Evolutionary conservation across 2,329 filamentous ascomycete species (phyloP), one percentile per base, ranked within the genome.

Genomic region (Cordyceps farinosa): DNA sequence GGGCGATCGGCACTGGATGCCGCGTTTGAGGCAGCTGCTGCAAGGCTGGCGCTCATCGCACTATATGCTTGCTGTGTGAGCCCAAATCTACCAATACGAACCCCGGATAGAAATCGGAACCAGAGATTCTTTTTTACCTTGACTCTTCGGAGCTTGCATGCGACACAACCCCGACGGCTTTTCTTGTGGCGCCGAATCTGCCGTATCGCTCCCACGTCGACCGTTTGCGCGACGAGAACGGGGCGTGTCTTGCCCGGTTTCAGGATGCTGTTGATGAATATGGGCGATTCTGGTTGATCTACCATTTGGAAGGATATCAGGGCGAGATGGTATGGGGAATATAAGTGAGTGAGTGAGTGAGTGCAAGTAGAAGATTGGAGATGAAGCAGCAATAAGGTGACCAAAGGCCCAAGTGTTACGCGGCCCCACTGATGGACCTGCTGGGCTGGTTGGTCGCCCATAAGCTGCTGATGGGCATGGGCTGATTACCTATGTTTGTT

Each of bases 31-130:
- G 65, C 72, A 74, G 65, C 71, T 70, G 27, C 55, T 51, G 61
- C 72, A 74, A 8, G 72, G 72, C 1, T 62, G 34, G 2, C 56
- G 61, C 51, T 74, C 72, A 55, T 74, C 71, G 59, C 72, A 74
- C 70, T 73, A 34, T 32, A 34, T 32, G 47, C 30, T 34, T 6
- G 47, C 5, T 8, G 29, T 22, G n/a, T 51, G 11, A 51, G 47
- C 22, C 8, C 29, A 7, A 11, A 30, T 32, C 47, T 10, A 8
- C 13, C 29, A 51, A 54, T 34, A 22, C 22, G 22, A 22, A 22
- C 22, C 22, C 22, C 22, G 22, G 22, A 22, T 22, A 22, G 22
- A 22, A 22, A 22, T 22, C 22, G 22, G 22, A 22, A 22, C 22
- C 22, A 22, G 22, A 22, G 22, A 22, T 22, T 22, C 22, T 22